Evolutionary conservation across 2,329 filamentous ascomycete species (phyloP).

Genomic region (Metarhizium rileyi): DNA sequence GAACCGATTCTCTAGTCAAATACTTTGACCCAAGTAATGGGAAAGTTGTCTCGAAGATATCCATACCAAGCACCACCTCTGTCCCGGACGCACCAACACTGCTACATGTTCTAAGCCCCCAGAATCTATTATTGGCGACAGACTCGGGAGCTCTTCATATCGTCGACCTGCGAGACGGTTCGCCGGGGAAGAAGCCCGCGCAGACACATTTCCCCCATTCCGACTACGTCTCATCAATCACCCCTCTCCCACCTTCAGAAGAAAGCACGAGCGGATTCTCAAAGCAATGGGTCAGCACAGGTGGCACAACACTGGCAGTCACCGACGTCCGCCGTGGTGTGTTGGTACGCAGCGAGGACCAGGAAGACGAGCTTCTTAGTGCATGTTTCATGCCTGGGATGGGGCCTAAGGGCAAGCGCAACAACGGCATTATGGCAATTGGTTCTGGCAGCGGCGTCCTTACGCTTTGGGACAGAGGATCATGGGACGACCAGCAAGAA

Average conservation of each 20-base stretch:
- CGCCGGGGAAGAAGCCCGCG: conserved; percentile 53
- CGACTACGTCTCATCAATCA: conserved; percentile 85
- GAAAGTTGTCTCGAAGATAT: conserved; percentile 71
- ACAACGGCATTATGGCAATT: conserved; percentile 67
- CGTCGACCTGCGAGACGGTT: conserved; percentile 64
- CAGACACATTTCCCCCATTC: conserved; percentile 81
- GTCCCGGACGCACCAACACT: conserved; percentile 66
- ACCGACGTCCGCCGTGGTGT: conserved; percentile 83
- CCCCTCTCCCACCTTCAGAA: conserved; percentile 68
- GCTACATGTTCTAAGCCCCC: conserved; percentile 74
- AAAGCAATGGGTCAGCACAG: conserved; percentile 92
- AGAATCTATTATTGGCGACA: conserved; percentile 79
- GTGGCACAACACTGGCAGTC: conserved; percentile 81
- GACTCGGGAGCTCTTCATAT: conserved; percentile 86
- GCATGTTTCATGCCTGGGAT: conserved; percentile 70
- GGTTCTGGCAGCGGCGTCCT: conserved; percentile 70
- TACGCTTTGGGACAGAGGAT: conserved; percentile 87
- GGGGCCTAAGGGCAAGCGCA: conserved; percentile 52
- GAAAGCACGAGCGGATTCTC: conserved; percentile 80
- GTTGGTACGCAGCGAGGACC: conserved; percentile 81
- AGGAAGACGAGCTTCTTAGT: conserved; percentile 87
- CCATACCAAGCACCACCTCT: conserved; percentile 51
- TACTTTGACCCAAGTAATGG: conserved; percentile 49
- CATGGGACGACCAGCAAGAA: conserved; percentile 93
- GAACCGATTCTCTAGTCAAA: conserved; percentile 49